phyloP scores from a whole-genome alignment of 1,284 basidiomycete genomes.

The Rhodotorula mucilaginosa region DNA sequence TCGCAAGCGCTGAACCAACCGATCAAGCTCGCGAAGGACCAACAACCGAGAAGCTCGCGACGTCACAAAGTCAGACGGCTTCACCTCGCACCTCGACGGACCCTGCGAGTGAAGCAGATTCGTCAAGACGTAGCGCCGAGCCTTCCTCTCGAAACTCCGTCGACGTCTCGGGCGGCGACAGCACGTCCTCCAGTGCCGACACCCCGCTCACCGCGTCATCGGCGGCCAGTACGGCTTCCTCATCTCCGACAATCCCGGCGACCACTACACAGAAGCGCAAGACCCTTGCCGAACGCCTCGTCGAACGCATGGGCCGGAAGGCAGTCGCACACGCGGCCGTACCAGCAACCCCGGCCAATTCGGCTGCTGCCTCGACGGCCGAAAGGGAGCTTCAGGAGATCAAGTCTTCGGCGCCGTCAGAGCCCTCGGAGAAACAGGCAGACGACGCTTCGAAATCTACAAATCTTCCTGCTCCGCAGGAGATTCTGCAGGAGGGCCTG shows the following conservation, averaged over 20 bases:
- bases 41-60: too few species aligned
- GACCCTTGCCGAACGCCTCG: conserved; percentile 35
- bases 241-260: not conserved
- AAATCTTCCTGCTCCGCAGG: not conserved
- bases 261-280: conserved; percentile 24
- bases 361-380: not conserved
- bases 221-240: not conserved
- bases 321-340: not conserved
- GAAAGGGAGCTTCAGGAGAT: not conserved
- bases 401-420: not conserved
- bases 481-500: not conserved
- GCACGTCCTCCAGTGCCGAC: not conserved
- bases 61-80: too few species aligned
- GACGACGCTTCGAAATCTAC: not conserved
- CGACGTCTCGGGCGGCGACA: too few species aligned
- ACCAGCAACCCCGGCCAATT: not conserved
- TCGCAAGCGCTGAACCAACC: too few species aligned
- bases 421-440: not conserved
- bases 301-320: conserved; percentile 29
- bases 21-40: too few species aligned
- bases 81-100: too few species aligned
- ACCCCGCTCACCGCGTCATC: not conserved
- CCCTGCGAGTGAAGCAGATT: too few species aligned
- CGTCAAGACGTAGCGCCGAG: too few species aligned
- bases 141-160: too few species aligned